phyloP scores from a whole-genome alignment of 495 filamentous ascomycete species.

The Margaritispora aquatica region DNA sequence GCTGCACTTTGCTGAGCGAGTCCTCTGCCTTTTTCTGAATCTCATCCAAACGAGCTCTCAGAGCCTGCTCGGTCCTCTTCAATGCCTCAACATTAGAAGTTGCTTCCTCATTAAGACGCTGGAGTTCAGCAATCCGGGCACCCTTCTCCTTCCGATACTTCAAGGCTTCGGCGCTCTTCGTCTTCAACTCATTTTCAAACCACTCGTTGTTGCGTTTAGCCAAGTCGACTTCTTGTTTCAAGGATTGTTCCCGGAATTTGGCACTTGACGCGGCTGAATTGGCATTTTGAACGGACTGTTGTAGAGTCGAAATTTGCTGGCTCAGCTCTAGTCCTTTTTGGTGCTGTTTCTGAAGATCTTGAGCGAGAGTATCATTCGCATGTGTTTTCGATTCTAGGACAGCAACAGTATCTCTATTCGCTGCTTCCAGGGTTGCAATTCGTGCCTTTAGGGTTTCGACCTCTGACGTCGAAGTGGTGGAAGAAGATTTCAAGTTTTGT shows the following conservation, averaged over 20 bases:
- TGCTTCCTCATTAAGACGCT: conserved; percentile 82
- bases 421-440: conserved; percentile 78
- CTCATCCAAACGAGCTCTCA: conserved; percentile 77
- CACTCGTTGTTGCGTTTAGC: conserved; percentile 86
- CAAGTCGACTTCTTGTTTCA: conserved; percentile 83
- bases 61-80: conserved; percentile 67
- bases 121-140: conserved; percentile 75
- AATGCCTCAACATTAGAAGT: conserved; percentile 67
- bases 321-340: conserved; percentile 78
- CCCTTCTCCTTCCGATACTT: conserved; percentile 95
- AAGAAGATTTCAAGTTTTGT: conserved; percentile 67
- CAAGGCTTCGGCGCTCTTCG: conserved; percentile 73
- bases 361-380: conserved; percentile 77
- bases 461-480: conserved; percentile 70
- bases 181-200: conserved; percentile 84
- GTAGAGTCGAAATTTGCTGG: conserved; percentile 69
- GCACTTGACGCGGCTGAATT: conserved; percentile 68
- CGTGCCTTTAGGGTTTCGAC: conserved; percentile 68
- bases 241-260: conserved; percentile 79
- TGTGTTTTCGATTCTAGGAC: conserved; percentile 84
- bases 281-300: conserved; percentile 74
- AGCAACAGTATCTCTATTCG: conserved; percentile 81
- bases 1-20: conserved; percentile 68
- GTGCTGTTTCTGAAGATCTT: conserved; percentile 81
- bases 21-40: conserved; percentile 82